Evolutionary conservation across 2,329 filamentous ascomycete species (phyloP).

Genomic region (Pestalotiopsis sp.): DNA sequence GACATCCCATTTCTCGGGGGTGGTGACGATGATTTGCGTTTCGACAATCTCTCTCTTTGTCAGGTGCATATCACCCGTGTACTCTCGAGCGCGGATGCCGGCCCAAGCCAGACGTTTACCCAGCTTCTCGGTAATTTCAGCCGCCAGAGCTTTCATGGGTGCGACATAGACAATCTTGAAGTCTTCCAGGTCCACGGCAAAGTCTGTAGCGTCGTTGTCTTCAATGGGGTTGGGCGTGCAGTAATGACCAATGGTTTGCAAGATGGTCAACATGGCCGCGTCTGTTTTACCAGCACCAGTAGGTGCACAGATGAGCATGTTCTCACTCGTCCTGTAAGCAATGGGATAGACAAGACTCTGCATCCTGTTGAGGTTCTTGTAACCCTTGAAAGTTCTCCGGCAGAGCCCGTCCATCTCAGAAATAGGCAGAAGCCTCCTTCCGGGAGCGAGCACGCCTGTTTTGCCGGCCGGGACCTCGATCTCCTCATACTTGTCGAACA

Average conservation of each 20-base stretch:
- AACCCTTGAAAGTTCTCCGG: slow-evolving; percentile 88
- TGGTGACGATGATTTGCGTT: slow-evolving; percentile 98
- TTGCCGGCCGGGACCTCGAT: slow-evolving; percentile 82
- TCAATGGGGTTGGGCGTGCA: slow-evolving; percentile 79
- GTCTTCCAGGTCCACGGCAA: slow-evolving; percentile 79
- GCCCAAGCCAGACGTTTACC: slow-evolving; percentile 92
- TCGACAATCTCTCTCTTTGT: slow-evolving; percentile 95
- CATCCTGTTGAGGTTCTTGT: slow-evolving; percentile 95
- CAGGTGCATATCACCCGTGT: slow-evolving; percentile 98
- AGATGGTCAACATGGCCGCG: slow-evolving; percentile 93
- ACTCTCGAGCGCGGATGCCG: slow-evolving; percentile 86
- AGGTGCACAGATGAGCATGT: slow-evolving; percentile 97
- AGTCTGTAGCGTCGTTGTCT: slow-evolving; percentile 72
- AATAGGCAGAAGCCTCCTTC: slow-evolving; percentile 78
- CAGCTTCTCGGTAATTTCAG: slow-evolving; percentile 93
- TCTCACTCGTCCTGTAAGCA: slow-evolving; percentile 93
- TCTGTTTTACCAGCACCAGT: slow-evolving; percentile 99
- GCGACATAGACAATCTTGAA: slow-evolving; percentile 99
- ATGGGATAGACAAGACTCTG: slow-evolving; percentile 96
- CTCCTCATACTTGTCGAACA: slow-evolving; percentile 84
- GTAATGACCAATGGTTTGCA: slow-evolving; percentile 89
- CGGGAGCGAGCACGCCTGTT: slow-evolving; percentile 72
- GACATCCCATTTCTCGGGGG: slow-evolving; percentile 99
- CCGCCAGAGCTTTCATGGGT: slow-evolving; percentile 97
- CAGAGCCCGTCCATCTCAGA: slow-evolving; percentile 87